phyloP scores from a whole-genome alignment of 1,139 yeast genomes.

The Arxiozyma bovina region DNA sequence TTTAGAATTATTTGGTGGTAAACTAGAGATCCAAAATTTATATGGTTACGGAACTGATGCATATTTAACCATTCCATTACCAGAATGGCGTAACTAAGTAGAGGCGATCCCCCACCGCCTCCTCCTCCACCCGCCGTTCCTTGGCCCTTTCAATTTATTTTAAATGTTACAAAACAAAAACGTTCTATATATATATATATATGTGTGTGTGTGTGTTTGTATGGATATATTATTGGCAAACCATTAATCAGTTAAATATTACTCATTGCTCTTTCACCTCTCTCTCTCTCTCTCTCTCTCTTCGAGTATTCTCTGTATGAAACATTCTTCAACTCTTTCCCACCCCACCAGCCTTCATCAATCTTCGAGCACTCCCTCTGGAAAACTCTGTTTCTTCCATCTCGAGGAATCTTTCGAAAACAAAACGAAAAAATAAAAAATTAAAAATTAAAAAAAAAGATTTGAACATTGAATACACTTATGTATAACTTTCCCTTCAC shows the following conservation, averaged over 20 bases:
- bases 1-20: slow-evolving; percentile 65
- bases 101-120: too few species aligned
- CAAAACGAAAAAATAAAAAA: too few species aligned
- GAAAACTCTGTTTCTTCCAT: too few species aligned
- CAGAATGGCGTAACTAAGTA: not conserved
- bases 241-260: too few species aligned
- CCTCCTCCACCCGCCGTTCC: too few species aligned
- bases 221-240: not conserved
- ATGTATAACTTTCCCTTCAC: not conserved
- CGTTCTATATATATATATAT: not conserved
- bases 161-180: not conserved
- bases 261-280: not conserved
- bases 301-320: not conserved
- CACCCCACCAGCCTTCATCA: not conserved
- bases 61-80: slow-evolving; percentile 37
- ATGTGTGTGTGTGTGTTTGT: not conserved
- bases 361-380: not conserved
- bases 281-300: not conserved
- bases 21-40: slow-evolving; percentile 66
- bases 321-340: not conserved
- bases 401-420: too few species aligned
- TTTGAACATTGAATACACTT: too few species aligned
- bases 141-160: too few species aligned
- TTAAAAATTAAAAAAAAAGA: too few species aligned
- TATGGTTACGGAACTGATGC: slow-evolving; percentile 82